These are phyloP conservation scores for Umbellularia californica DNA, from an alignment of 164 flowering plant genomes.

Conservation along the genomic window DNA sequence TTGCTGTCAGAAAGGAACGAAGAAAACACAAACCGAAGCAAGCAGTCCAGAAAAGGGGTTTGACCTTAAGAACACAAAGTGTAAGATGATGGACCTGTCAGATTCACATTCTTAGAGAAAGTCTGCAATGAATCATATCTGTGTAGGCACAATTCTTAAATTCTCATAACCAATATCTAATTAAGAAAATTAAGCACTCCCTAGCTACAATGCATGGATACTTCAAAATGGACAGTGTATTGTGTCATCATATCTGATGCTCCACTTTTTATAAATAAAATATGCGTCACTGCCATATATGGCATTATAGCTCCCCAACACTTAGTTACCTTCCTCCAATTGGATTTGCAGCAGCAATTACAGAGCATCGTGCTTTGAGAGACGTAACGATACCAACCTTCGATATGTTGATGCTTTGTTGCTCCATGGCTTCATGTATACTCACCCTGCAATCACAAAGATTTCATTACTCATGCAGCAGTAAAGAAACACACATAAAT, in stretches of 20 bases:
- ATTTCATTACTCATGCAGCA: neutral
- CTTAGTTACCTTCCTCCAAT: slow-evolving; percentile 77
- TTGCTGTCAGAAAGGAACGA: slow-evolving; percentile 6
- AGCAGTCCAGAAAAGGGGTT: slow-evolving; percentile 2
- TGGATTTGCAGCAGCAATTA: slow-evolving; percentile 98
- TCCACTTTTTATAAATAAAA: too few species aligned
- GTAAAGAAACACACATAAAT: too few species aligned
- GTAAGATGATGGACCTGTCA: slow-evolving; percentile 92
- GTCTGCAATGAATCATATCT: slow-evolving; percentile 65
- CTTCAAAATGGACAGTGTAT: too few species aligned
- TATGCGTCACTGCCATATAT: too few species aligned
- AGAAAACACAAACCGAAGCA: neutral
- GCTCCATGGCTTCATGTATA: slow-evolving; percentile 99
- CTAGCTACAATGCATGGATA: too few species aligned
- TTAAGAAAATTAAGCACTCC: too few species aligned
- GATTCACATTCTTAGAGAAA: slow-evolving; percentile 84
- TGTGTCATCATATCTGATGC: too few species aligned
- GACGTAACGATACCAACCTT: slow-evolving; percentile 97
- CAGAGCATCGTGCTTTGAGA: slow-evolving; percentile 94
- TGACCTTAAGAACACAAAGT: slow-evolving; percentile 92
- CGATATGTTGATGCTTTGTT: slow-evolving; percentile 95
- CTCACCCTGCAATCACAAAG: slow-evolving; percentile 55
- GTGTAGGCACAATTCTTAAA: too few species aligned
- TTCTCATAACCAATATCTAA: too few species aligned
- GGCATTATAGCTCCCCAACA: slow-evolving; percentile 6